A percentile compares a stretch with the other conserved stretches of the same genome.
phyloP scores from a whole-genome alignment of 1,139 yeast species.

The Zygosaccharomyces pseudobailii region DNA sequence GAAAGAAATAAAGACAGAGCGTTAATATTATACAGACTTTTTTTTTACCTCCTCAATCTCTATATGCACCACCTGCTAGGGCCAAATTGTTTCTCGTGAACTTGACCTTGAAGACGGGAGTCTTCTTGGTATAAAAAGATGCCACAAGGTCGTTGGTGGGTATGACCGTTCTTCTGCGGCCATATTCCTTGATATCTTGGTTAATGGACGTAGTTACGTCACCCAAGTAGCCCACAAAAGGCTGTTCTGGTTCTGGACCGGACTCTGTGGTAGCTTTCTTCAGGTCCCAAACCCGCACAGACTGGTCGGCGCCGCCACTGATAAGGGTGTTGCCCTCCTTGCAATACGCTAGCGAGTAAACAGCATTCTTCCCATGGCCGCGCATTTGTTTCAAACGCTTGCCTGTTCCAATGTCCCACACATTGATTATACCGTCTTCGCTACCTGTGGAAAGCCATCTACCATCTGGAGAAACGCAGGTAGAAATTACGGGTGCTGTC shows the following conservation, averaged over 20 bases:
- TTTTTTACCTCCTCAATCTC: conserved; percentile 32
- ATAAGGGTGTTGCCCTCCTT: conserved; percentile 85
- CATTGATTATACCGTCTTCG: conserved; percentile 81
- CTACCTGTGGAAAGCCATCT: conserved; percentile 96
- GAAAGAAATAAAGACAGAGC: neutral
- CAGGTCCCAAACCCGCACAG: conserved; percentile 95
- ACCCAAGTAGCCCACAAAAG: conserved; percentile 42
- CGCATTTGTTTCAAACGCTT: conserved; percentile 74
- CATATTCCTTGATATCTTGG: conserved; percentile 36
- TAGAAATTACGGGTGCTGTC: conserved; percentile 76
- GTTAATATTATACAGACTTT: neutral
- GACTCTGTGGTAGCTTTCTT: conserved; percentile 78
- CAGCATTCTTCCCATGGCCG: conserved; percentile 87
- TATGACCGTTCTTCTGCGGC: conserved; percentile 60
- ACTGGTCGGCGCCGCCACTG: conserved; percentile 89
- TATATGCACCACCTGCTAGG: conserved; percentile 86
- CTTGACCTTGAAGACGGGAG: conserved; percentile 90
- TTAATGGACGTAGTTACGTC: conserved; percentile 36
- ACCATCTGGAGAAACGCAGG: conserved; percentile 94
- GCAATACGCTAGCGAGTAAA: conserved; percentile 81
- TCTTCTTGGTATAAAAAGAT: conserved; percentile 86
- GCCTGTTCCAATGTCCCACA: conserved; percentile 96
- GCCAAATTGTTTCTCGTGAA: conserved; percentile 89
- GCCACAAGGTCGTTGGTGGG: conserved; percentile 91
- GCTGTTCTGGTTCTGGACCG: conserved; percentile 72